Evolutionary conservation across 768 basidiomycete species (phyloP), one percentile per base, ranked within the genome.

Genomic region (Termitomyces sp.): DNA sequence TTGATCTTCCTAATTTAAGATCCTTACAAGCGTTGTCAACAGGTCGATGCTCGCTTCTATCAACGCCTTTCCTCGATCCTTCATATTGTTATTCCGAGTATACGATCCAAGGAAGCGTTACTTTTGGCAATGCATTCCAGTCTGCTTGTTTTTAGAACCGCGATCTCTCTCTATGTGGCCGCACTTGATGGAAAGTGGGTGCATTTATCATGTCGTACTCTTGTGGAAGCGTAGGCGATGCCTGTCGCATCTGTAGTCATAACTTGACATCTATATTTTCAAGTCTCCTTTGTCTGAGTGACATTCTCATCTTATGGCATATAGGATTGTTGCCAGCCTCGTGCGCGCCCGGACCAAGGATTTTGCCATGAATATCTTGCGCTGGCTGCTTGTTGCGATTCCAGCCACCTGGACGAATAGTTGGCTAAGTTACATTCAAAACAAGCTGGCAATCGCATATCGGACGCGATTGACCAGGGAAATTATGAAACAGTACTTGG

Each of bases 21-120:
- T 4, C 22, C 26, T 59, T 31, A 62, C 34, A n/a, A 56, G 22
- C 45, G 31, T 42, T 45, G 36, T 45, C 58, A 46, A 15, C 65
- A 94, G 87, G 88, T 96, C n/a, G 96, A 98, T 70, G 90, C 90
- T 2, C 69, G 92, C 20, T 98, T 98, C 75, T 95, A 94, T 66
- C 80, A 85, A 60, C 84, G 93, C 9, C 80, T 99, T 20, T 79
- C 81, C 24, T 73, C 73, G 31, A 87, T 99, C 51, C 76, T 97
- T 37, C 80, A 84, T 20, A 97, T 98, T 50, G 90, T 95, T 22
- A 92, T 98, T 55, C 96, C 95, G 4, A 80, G 87, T 44, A 70
- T 92, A 55, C 83, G 83, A 44, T 92, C 90, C 8, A 92, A 93
- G 63, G 95, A 98, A 70, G 92, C 94, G 0, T 72, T 90, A 54